A percentile compares a stretch with the other conserved stretches of the same genome.
phyloP scores from a whole-genome alignment of 2,329 filamentous ascomycete species.

The Alternaria panax region DNA sequence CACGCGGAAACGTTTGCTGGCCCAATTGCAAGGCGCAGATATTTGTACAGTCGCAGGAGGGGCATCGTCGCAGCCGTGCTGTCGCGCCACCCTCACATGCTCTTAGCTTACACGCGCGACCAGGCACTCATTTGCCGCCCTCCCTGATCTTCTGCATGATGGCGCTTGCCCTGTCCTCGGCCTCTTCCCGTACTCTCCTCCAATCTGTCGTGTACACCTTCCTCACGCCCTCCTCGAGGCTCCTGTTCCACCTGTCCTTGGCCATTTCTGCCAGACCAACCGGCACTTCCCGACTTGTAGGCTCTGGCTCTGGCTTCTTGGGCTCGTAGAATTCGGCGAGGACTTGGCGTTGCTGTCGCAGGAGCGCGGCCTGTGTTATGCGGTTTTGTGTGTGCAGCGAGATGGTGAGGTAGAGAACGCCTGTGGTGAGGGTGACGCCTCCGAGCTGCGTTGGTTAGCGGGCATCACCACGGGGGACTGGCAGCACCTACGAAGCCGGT shows the following conservation, averaged over 20 bases:
- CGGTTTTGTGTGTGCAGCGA: conserved; percentile 58
- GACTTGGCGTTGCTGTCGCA: conserved; percentile 56
- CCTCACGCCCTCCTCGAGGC: conserved; percentile 54
- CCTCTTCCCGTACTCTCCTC: conserved; percentile 50
- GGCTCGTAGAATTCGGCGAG: conserved; percentile 56
- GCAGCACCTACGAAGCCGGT: conserved; percentile 56
- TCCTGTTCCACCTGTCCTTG: conserved; percentile 60
- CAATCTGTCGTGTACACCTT: conserved; percentile 56
- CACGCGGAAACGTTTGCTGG: conserved; percentile 7
- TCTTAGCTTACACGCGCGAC: neutral
- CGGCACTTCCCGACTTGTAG: conserved; percentile 48
- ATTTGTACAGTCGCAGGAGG: conserved; percentile 23
- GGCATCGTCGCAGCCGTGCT: conserved; percentile 25
- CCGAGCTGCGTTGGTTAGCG: conserved; percentile 50
- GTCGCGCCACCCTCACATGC: conserved; percentile 2
- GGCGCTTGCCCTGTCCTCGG: conserved; percentile 51
- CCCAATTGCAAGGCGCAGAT: conserved; percentile 5
- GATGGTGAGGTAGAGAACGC: conserved; percentile 50
- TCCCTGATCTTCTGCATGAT: conserved; percentile 47
- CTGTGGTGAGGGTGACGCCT: conserved; percentile 59
- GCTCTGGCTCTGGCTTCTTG: conserved; percentile 49
- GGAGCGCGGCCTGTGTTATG: conserved; percentile 53
- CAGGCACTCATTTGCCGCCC: conserved; percentile 31
- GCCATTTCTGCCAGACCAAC: conserved; percentile 56
- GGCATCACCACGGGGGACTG: neutral